These are phyloP conservation scores for Flaveria linearis DNA, from an alignment of 129 eudicot species.

Conservation along the genomic window DNA sequence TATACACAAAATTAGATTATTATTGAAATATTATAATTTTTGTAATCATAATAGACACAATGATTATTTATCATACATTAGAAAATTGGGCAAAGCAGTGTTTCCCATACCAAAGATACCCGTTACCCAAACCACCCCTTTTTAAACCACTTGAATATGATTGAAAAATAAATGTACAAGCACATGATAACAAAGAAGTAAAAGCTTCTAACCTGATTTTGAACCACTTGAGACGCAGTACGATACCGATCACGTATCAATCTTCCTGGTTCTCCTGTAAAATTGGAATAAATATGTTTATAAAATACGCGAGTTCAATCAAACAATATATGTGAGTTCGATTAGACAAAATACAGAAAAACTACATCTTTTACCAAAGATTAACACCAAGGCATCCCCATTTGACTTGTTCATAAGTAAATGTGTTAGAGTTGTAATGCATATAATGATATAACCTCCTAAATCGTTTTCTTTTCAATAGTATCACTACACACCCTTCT, in stretches of 20 bases:
- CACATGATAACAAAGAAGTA: slow-evolving; percentile 28
- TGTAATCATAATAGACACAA: slow-evolving; percentile 7
- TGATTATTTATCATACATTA: neutral
- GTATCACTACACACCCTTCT: neutral
- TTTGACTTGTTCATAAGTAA: neutral
- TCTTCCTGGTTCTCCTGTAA: slow-evolving; percentile 92
- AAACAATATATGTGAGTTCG: slow-evolving; percentile 1
- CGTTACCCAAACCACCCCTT: neutral
- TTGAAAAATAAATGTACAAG: neutral
- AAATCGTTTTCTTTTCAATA: neutral
- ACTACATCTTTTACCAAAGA: slow-evolving; percentile 8
- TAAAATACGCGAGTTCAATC: slow-evolving; percentile 1
- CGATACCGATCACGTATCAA: slow-evolving; percentile 96
- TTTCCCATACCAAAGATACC: neutral
- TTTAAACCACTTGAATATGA: neutral
- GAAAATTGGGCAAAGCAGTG: neutral
- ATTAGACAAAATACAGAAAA: neutral
- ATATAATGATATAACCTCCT: neutral
- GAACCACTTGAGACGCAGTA: slow-evolving; percentile 95
- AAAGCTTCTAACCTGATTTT: slow-evolving; percentile 82
- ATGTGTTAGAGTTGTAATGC: neutral
- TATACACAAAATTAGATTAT: neutral
- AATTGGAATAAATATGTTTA: slow-evolving; percentile 27
- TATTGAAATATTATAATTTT: neutral
- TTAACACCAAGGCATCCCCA: neutral